Evolutionary conservation across 2,329 filamentous ascomycete genomes (phyloP), one percentile per base, ranked within the genome.

Genomic region (Fusarium praegraminearum): DNA sequence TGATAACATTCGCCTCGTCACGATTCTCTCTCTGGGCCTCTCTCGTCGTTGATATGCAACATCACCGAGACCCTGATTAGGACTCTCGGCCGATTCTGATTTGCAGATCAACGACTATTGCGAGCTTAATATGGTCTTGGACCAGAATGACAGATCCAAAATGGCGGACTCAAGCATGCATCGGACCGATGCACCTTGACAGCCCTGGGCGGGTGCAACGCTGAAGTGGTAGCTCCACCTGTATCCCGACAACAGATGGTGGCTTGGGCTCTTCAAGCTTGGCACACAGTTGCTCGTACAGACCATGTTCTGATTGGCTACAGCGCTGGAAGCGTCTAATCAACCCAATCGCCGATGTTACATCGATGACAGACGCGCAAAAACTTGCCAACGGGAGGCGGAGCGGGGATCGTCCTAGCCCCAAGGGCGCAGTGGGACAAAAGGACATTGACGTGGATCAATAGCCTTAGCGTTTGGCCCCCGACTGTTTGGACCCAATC

Each of bases 361-460:
- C 59, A 38, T 22, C 46, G 52, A 61, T 51, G 46, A 60, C 72
- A 75, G 64, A 57, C 74, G 74, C 74, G 73, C 63, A 62, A 52
- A 22, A n/a, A 54, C 49, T 59, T 49, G 55, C 50, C 59, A 68
- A 51, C 70, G 32, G 45, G 55, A 46, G 45, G 50, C 36, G 35
- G 40, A 65, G 64, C 49, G 56, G 53, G 50, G 63, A 62, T 71
- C 59, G 36, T 65, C 67, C 38, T 65, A 24, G 54, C 32, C 55
- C 35, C 59, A 65, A 70, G 50, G 68, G 68, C 68, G 68, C 69
- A 69, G 68, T 60, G 38, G 54, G 59, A 76, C 75, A 76, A 77
- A 76, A 76, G 72, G 71, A 72, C 73, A 75, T 77, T 76, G 73
- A 69, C 72, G 69, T 73, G 71, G 73, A 75, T 75, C 71, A 73